Conservation (phyloP, 179 eudicot species). For the Camellia oleifera region DNA sequence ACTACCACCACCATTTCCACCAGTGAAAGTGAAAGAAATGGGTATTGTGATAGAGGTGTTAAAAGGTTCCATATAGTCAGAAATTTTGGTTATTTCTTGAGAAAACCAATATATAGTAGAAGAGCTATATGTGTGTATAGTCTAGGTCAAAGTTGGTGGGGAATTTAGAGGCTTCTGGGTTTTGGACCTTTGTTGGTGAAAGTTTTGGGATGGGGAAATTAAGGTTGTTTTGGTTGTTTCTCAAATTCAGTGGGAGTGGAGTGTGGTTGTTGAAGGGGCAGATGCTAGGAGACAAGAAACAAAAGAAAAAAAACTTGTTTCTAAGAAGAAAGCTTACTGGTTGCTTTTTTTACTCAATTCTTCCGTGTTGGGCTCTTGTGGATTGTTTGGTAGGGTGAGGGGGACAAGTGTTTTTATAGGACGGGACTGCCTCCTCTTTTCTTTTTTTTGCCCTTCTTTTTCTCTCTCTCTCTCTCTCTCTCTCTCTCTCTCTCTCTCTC, state of each 20-base stretch:
- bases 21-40: slow-evolving; percentile 36
- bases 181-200: neutral
- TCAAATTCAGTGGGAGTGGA: slow-evolving; percentile 24
- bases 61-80: slow-evolving; percentile 53
- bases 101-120: neutral
- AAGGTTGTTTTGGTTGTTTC: slow-evolving; percentile 21
- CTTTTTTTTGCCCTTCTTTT: neutral
- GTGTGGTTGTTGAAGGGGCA: neutral
- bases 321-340: neutral
- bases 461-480: too few species aligned
- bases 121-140: too few species aligned
- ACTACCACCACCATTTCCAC: neutral
- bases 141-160: too few species aligned
- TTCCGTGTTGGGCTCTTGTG: slow-evolving; percentile 7
- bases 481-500: too few species aligned
- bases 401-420: slow-evolving; percentile 37
- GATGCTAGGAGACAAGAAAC: neutral
- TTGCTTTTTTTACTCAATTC: neutral
- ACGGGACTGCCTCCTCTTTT: slow-evolving; percentile 4
- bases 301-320: neutral
- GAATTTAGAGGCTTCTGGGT: neutral
- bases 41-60: slow-evolving; percentile 34
- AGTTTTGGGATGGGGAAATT: slow-evolving; percentile 9
- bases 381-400: slow-evolving; percentile 13
- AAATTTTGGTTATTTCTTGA: neutral